Evolutionary conservation across 805 yeast species (phyloP).

Genomic region (Wickerhamomyces hampshirensis): DNA sequence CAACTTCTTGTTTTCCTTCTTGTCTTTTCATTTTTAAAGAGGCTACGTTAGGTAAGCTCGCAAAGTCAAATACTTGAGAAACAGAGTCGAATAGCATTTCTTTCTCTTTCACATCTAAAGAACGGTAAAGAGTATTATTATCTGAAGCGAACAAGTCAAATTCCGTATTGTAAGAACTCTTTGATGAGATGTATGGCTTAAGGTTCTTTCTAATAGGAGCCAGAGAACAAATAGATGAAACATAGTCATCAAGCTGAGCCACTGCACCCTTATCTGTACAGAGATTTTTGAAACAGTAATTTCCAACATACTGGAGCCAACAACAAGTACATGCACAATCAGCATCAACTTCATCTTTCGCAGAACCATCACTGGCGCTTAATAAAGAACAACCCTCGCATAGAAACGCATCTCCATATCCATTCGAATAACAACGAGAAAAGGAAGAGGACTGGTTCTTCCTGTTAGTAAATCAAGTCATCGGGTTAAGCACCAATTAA

Average conservation of each 20-base stretch:
- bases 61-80: conserved; percentile 10
- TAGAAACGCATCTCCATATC: conserved; percentile 18
- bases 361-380: neutral
- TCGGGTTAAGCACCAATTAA: neutral
- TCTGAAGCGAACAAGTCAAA: conserved; percentile 14
- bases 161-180: conserved; percentile 3
- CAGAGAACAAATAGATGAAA: conserved; percentile 9
- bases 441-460: conserved; percentile 11
- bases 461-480: neutral
- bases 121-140: conserved; percentile 16
- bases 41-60: neutral
- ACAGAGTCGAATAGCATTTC: conserved; percentile 11
- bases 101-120: conserved; percentile 16
- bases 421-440: conserved; percentile 17
- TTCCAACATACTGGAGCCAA: conserved; percentile 20
- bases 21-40: no score
- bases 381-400: conserved; percentile 25
- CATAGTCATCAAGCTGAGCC: conserved; percentile 8
- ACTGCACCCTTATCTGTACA: conserved; percentile 17
- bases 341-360: conserved; percentile 6
- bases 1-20: neutral
- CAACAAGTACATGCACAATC: conserved; percentile 25
- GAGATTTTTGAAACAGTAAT: conserved; percentile 22
- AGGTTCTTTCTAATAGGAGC: conserved; percentile 13
- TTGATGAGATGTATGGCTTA: conserved; percentile 11